phyloP scores from a whole-genome alignment of 169 alveolate genomes.

The Plasmodium sp. region DNA sequence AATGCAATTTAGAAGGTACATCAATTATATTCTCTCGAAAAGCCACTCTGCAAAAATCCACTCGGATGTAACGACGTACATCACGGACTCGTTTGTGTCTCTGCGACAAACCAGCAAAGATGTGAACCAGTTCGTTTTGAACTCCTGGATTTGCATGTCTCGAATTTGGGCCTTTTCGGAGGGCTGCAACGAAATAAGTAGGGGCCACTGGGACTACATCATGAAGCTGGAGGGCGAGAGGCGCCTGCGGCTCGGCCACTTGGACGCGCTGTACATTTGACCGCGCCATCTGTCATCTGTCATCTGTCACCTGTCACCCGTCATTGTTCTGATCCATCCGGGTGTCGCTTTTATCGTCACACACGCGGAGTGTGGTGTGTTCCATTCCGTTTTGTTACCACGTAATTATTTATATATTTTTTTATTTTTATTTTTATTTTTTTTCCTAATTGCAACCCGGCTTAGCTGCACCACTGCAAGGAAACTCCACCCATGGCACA shows the following conservation, averaged over 20 bases:
- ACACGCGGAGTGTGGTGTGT: neutral
- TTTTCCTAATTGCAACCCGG: neutral
- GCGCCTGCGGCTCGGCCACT: constrained; percentile 23
- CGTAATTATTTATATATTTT: neutral
- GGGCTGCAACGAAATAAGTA: constrained; percentile 48
- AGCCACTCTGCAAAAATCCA: constrained; percentile 57
- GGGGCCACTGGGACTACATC: constrained; percentile 41
- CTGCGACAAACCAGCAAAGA: constrained; percentile 55
- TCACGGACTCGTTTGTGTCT: constrained; percentile 54
- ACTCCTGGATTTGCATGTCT: constrained; percentile 71
- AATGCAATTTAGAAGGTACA: constrained; percentile 74
- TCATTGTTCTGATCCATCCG: neutral
- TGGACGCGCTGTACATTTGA: constrained; percentile 24
- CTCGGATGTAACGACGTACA: constrained; percentile 31
- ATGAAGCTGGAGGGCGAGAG: constrained; percentile 51
- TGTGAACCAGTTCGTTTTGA: constrained; percentile 62
- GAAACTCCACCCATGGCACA: neutral
- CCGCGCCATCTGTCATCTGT: neutral
- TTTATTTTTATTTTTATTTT: neutral
- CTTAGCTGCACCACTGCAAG: neutral
- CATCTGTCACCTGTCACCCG: too few relatives aligned
- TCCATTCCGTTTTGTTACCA: neutral
- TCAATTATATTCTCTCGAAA: constrained; percentile 71
- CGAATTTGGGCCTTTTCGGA: constrained; percentile 74
- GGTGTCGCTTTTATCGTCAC: neutral